Percentiles rank a stretch among this genome's conserved stretches.
These are phyloP conservation scores for Phlebopus sp. DNA, from an alignment of 1,284 basidiomycete species.

Conservation along the genomic window DNA sequence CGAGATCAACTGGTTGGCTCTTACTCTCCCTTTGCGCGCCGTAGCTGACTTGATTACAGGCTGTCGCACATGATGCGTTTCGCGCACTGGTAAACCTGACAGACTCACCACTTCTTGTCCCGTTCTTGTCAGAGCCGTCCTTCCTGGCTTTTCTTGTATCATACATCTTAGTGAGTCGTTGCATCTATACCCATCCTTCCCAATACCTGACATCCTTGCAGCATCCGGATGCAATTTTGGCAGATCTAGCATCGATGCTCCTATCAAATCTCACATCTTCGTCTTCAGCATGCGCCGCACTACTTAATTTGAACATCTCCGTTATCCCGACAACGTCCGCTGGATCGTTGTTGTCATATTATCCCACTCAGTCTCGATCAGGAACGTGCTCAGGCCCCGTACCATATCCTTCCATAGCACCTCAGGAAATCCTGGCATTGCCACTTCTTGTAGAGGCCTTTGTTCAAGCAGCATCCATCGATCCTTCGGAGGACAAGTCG, in stretches of 20 bases:
- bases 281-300: constrained; percentile 61
- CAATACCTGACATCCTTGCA: constrained; percentile 33
- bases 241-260: constrained; percentile 95
- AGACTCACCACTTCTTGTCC: constrained; percentile 73
- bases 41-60: constrained; percentile 43
- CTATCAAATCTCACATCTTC: constrained; percentile 92
- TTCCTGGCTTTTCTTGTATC: constrained; percentile 87
- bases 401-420: constrained; percentile 58
- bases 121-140: constrained; percentile 67
- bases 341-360: constrained; percentile 45
- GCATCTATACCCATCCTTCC: constrained; percentile 3
- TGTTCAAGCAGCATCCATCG: constrained; percentile 62
- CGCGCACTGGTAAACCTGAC: constrained; percentile 93
- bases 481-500: constrained; percentile 44
- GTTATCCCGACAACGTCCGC: constrained; percentile 51
- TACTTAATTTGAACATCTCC: constrained; percentile 69
- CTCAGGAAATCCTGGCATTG: constrained; percentile 60
- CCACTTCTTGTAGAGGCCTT: constrained; percentile 86
- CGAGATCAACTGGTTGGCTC: constrained; percentile 74
- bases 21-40: constrained; percentile 12
- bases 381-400: constrained; percentile 66
- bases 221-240: constrained; percentile 88
- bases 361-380: constrained; percentile 72
- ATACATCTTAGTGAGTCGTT: constrained; percentile 81
- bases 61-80: constrained; percentile 93